Evolutionary conservation across 495 filamentous ascomycete genomes (phyloP).

Genomic region (Rhypophila decipiens): DNA sequence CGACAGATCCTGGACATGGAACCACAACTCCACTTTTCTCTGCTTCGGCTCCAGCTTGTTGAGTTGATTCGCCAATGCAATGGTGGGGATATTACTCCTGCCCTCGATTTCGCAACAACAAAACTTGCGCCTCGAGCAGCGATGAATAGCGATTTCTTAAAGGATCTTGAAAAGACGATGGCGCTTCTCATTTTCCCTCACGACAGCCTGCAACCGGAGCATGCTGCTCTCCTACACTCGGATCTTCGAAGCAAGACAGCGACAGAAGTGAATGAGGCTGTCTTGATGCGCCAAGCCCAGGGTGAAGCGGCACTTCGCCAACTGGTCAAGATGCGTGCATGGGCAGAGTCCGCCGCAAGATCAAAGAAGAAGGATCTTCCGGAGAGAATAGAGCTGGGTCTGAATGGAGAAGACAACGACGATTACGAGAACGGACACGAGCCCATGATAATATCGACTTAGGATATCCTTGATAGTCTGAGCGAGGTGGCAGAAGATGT

Average conservation of each 20-base stretch:
- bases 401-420: slow-evolving; percentile 39
- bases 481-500: too few relatives aligned
- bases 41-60: slow-evolving; percentile 85
- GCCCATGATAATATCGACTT: slow-evolving; percentile 54
- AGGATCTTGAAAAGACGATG: slow-evolving; percentile 89
- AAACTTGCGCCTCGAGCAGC: slow-evolving; percentile 84
- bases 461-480: too few relatives aligned
- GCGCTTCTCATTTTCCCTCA: slow-evolving; percentile 81
- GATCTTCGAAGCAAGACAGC: slow-evolving; percentile 76
- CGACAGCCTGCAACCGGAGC: slow-evolving; percentile 61
- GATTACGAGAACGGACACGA: slow-evolving; percentile 43
- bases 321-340: slow-evolving; percentile 73
- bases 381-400: slow-evolving; percentile 61
- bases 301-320: slow-evolving; percentile 74
- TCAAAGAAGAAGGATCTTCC: slow-evolving; percentile 71
- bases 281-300: slow-evolving; percentile 63
- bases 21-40: slow-evolving; percentile 78
- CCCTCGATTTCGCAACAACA: slow-evolving; percentile 78
- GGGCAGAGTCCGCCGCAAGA: slow-evolving; percentile 74
- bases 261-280: slow-evolving; percentile 76
- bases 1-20: slow-evolving; percentile 79
- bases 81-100: slow-evolving; percentile 70
- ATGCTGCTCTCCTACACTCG: slow-evolving; percentile 72
- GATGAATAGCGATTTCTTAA: slow-evolving; percentile 70
- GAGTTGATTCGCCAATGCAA: slow-evolving; percentile 82